A percentile compares a stretch with the other conserved stretches of the same genome.
Evolutionary conservation across 768 basidiomycete genomes (phyloP).

Genomic region (Jaapia argillacea): DNA sequence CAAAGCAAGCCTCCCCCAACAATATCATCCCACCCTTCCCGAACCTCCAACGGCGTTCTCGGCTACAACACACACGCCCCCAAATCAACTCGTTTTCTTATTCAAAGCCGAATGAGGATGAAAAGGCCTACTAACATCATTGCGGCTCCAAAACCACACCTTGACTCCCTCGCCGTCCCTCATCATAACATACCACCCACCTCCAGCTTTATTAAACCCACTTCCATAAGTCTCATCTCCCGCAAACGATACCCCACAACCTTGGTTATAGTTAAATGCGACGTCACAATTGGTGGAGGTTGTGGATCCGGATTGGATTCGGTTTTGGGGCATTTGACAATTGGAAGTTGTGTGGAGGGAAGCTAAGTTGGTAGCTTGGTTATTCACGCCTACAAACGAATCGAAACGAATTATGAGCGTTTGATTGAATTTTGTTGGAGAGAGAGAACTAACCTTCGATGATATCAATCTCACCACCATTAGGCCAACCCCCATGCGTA

Average conservation of each 20-base stretch:
- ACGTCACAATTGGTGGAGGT: slow-evolving; percentile 39
- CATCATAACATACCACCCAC: slow-evolving; percentile 52
- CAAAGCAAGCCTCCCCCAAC: slow-evolving; percentile 20
- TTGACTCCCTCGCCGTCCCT: slow-evolving; percentile 36
- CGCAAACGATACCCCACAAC: slow-evolving; percentile 43
- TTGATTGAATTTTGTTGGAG: not conserved
- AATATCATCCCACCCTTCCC: no score
- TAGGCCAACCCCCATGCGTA: slow-evolving; percentile 43
- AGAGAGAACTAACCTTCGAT: slow-evolving; percentile 34
- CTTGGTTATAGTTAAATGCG: slow-evolving; percentile 42
- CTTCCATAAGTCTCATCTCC: slow-evolving; percentile 32
- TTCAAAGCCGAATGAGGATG: no score
- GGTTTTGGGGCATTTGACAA: slow-evolving; percentile 33
- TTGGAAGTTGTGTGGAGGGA: slow-evolving; percentile 43
- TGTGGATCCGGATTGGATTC: slow-evolving; percentile 38
- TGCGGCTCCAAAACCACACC: slow-evolving; percentile 54
- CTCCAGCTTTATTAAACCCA: slow-evolving; percentile 39
- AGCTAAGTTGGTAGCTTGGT: slow-evolving; percentile 31
- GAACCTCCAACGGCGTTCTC: no score
- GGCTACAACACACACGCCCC: no score
- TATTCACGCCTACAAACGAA: slow-evolving; percentile 36
- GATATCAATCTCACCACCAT: slow-evolving; percentile 53
- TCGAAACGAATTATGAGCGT: not conserved
- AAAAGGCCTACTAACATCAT: no score
- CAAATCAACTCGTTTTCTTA: no score